These are phyloP conservation scores for Biscogniauxia marginata DNA, from an alignment of 2,329 filamentous ascomycete genomes.

Conservation along the genomic window DNA sequence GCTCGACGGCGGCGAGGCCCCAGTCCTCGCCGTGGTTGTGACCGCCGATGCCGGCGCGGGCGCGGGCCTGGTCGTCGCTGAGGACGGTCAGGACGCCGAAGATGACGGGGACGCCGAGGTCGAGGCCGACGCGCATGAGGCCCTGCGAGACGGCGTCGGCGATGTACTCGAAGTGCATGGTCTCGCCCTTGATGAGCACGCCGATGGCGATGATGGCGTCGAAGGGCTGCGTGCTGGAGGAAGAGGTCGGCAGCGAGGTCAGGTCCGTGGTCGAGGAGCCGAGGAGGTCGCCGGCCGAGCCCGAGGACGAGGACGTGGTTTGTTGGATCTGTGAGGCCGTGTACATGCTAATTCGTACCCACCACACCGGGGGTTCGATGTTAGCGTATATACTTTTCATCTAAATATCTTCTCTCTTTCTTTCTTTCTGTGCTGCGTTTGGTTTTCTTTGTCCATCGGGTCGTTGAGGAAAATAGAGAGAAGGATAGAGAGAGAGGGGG, in stretches of 20 bases:
- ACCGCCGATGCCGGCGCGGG: slow-evolving; percentile 68
- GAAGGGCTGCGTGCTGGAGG: slow-evolving; percentile 60
- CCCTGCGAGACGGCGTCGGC: slow-evolving; percentile 86
- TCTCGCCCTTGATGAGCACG: slow-evolving; percentile 96
- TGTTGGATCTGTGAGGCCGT: slow-evolving; percentile 84
- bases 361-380: no score
- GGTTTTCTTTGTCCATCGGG: no score
- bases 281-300: slow-evolving; percentile 74
- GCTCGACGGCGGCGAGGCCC: slow-evolving; percentile 90
- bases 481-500: slow-evolving; percentile 3
- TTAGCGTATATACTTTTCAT: not conserved
- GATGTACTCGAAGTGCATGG: slow-evolving; percentile 99
- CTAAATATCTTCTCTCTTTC: no score
- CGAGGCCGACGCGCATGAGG: slow-evolving; percentile 90
- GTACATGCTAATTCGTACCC: slow-evolving; percentile 77
- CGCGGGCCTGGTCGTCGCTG: slow-evolving; percentile 81
- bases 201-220: slow-evolving; percentile 95
- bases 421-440: no score
- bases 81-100: slow-evolving; percentile 91
- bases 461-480: slow-evolving; percentile 1
- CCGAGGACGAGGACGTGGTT: slow-evolving; percentile 58
- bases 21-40: slow-evolving; percentile 98
- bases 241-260: slow-evolving; percentile 41
- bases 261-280: slow-evolving; percentile 68
- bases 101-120: slow-evolving; percentile 83